A percentile compares a stretch with the other conserved stretches of the same genome.
Evolutionary conservation across 2,329 filamentous ascomycete species (phyloP).

Genomic region (Pyricularia grisea): DNA sequence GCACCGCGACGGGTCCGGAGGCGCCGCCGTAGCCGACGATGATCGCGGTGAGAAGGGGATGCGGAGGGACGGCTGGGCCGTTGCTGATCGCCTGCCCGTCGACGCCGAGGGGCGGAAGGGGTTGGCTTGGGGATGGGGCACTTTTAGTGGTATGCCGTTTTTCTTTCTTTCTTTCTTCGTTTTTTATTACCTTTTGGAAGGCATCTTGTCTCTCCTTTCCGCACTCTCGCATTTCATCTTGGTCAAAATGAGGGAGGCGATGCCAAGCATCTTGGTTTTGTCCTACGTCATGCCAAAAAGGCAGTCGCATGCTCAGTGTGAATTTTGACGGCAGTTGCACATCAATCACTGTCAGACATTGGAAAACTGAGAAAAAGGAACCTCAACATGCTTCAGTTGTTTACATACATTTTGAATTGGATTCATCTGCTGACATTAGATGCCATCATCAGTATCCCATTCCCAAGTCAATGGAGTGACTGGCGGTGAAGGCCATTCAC

Average conservation of each 20-base stretch:
- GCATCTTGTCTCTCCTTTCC: not conserved
- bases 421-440: not conserved
- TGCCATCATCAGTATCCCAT: constrained; percentile 2
- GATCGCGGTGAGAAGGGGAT: constrained; percentile 9
- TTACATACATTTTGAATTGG: not conserved
- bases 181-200: constrained; percentile 9
- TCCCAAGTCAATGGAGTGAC: constrained; percentile 15
- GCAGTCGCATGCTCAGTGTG: too few species aligned
- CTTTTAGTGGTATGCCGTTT: not conserved
- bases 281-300: not conserved
- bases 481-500: constrained; percentile 30
- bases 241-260: not conserved
- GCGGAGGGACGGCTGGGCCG: not conserved
- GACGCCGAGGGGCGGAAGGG: not conserved
- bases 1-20: constrained; percentile 25
- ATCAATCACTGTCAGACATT: not conserved
- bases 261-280: not conserved
- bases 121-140: constrained; percentile 8
- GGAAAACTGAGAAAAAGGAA: not conserved
- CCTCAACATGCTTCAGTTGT: not conserved
- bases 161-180: constrained; percentile 5
- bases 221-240: not conserved
- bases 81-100: not conserved
- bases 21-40: constrained; percentile 13
- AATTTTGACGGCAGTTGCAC: not conserved